phyloP scores from a whole-genome alignment of 2,329 filamentous ascomycete species.

The Colletotrichum tamarilloi region DNA sequence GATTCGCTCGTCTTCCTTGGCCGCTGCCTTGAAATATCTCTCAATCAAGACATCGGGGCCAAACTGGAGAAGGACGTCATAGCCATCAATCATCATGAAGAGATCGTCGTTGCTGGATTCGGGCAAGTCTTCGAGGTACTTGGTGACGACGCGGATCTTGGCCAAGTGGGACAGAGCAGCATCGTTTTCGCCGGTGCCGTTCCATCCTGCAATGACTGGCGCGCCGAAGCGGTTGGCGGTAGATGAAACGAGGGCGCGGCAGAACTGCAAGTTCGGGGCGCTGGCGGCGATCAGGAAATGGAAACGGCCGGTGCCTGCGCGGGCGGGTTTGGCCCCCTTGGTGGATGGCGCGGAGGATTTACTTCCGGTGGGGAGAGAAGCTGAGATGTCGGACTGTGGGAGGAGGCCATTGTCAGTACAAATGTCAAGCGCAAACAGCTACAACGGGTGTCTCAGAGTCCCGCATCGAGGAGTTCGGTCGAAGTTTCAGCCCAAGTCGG shows the following conservation, averaged over 20 bases:
- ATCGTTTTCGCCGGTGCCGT: slow-evolving; percentile 48
- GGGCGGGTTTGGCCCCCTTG: slow-evolving; percentile 16
- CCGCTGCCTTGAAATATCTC: slow-evolving; percentile 67
- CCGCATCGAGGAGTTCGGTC: slow-evolving; percentile 21
- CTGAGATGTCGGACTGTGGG: slow-evolving; percentile 30
- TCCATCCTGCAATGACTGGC: slow-evolving; percentile 52
- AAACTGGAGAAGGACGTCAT: slow-evolving; percentile 74
- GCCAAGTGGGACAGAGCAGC: slow-evolving; percentile 51
- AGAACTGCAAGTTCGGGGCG: slow-evolving; percentile 48
- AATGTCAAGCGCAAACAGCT: neutral
- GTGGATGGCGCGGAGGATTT: slow-evolving; percentile 18
- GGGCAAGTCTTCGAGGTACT: slow-evolving; percentile 46
- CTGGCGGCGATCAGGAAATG: slow-evolving; percentile 54
- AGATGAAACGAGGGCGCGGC: slow-evolving; percentile 52
- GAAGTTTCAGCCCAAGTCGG: slow-evolving; percentile 26
- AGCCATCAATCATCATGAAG: slow-evolving; percentile 71
- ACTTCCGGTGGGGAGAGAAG: slow-evolving; percentile 30
- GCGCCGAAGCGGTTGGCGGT: slow-evolving; percentile 50
- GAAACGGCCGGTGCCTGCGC: slow-evolving; percentile 38
- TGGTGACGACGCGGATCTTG: slow-evolving; percentile 49
- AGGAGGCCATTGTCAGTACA: slow-evolving; percentile 26
- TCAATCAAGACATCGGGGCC: slow-evolving; percentile 71
- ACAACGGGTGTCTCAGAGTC: slow-evolving; percentile 16
- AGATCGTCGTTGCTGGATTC: slow-evolving; percentile 63
- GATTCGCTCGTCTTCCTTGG: slow-evolving; percentile 64